Evolutionary conservation across 345 rosid species (phyloP), one percentile per base, ranked within the genome.

Genomic region (Mangifera indica): DNA sequence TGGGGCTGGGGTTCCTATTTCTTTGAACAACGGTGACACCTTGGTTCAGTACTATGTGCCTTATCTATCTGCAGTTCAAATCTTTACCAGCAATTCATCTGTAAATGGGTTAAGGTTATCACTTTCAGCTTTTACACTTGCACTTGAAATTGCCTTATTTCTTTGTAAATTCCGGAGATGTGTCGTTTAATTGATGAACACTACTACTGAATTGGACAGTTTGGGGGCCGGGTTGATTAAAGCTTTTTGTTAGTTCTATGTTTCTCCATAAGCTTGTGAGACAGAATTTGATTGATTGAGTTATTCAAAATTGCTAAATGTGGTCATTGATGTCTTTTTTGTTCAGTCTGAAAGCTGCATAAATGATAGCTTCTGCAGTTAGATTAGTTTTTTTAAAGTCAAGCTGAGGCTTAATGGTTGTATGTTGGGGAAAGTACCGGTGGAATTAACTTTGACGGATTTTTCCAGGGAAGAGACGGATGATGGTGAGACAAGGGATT

Each of bases 31-130:
- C 81, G 88, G 84, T 46, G 99, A 93, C 79, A 87, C 95, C 55
- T 84, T 96, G 76, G 90, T 91, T 74, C 99, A 96, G 77, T 96
- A 96, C 77, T 93, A 91, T 70, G 99, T 93, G 52, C 99, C 99
- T 66, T 96, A 93, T 72, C 92, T 96, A 75, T 96, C 99, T 42
- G 99, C 97, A 18, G 87, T 96, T 59, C 98, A 96, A 79, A 93
- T 96, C 76, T 96, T 86, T 83, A 90, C 92, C 55, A 87, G 95
- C 87, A 84, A 78, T 76, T 78, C 98, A 46, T 85, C 86, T 37
- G 75, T 87, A 76, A 90, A 85, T 79, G 77, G 84, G 60, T 82
- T 88, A 72, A 90, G 98, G 99, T 93, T 65, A 63, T 72, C 3
- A 17, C 34, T 74, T 17, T 42, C 21, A 21, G 12, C 24, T 49